phyloP scores from a whole-genome alignment of 2,329 filamentous ascomycete genomes.

The Furcasterigmium furcatum region DNA sequence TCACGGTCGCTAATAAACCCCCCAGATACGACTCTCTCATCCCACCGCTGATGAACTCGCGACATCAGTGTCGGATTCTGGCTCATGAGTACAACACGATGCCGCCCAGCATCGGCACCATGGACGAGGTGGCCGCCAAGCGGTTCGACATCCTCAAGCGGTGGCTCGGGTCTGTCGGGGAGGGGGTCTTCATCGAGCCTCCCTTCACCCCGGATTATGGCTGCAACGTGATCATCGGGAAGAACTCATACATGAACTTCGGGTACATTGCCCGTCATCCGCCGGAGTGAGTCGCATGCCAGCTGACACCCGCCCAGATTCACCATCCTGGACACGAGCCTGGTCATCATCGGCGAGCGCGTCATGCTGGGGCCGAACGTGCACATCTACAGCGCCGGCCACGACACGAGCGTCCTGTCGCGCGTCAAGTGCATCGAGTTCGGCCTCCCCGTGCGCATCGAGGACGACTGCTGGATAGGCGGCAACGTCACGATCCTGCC shows the following conservation, averaged over 20 bases:
- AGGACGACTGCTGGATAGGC: slow-evolving; percentile 44
- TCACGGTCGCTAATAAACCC: neutral
- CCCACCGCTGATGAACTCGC: slow-evolving; percentile 38
- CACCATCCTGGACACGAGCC: slow-evolving; percentile 44
- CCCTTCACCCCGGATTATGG: slow-evolving; percentile 60
- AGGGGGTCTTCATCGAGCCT: slow-evolving; percentile 51
- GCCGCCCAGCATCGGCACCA: slow-evolving; percentile 30
- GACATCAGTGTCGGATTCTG: slow-evolving; percentile 44
- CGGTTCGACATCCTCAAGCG: slow-evolving; percentile 39
- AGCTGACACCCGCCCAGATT: slow-evolving; percentile 14
- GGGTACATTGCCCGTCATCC: neutral
- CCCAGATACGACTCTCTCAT: slow-evolving; percentile 41
- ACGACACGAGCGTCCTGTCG: slow-evolving; percentile 45
- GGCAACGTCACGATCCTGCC: slow-evolving; percentile 39
- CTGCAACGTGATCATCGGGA: slow-evolving; percentile 55
- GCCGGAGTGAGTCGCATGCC: neutral
- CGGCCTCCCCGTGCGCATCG: slow-evolving; percentile 42
- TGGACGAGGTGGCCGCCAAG: slow-evolving; percentile 16
- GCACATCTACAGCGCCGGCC: slow-evolving; percentile 47
- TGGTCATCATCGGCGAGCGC: slow-evolving; percentile 48
- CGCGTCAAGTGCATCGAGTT: slow-evolving; percentile 45
- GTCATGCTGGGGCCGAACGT: slow-evolving; percentile 51
- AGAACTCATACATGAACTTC: slow-evolving; percentile 57
- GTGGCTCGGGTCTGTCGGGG: slow-evolving; percentile 41
- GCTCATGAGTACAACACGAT: slow-evolving; percentile 49